Base-by-base conservation (phyloP, 352 stramenopile species). In the Phytophthora sojae region DNA sequence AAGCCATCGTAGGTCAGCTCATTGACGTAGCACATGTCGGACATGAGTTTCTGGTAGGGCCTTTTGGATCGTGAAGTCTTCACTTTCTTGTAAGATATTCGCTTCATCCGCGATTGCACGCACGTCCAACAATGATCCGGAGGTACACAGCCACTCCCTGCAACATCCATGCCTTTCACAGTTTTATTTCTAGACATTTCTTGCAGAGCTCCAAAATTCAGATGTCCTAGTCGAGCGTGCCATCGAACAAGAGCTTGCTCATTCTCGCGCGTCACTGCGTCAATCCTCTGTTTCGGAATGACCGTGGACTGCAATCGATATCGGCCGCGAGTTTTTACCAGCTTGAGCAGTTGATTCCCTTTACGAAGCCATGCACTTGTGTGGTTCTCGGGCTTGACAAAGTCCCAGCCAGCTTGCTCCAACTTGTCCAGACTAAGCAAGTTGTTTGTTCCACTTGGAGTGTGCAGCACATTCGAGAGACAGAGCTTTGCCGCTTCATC, bases 1-100 rank as follows among this genome's bases (percentile, higher is more conserved):
- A 25, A 60, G 32, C 32, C 54, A 15, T 60, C 47, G 32, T 60
- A 60, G 19, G 32, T 50, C 54, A 51, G n/a, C n/a, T n/a, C n/a
- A n/a, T n/a, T n/a, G n/a, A n/a, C n/a, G n/a, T n/a, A n/a, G n/a
- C n/a, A n/a, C 32, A 32, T 35, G 23, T 60, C 15, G 29, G 49
- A 55, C 49, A 55, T 23, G 8, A 55, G 21, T 23, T 35, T 55
- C 49, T 60, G 54, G 19, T 50, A 51, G 30, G 32, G 32, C 12
- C 14, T 21, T 12, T 37, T 14, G 0, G 54, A 35, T 14, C 32
- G 35, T 2, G 30, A 19, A n/a, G 30, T 60, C 30, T 21, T 49
- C n/a, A 51, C 54, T 21, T 29, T 14, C 35, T 60, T 51, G 19
- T 60, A 60, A 11, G 35, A 60, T 5, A 60, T 50, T 11, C 21